Conservation (phyloP, 2,329 filamentous ascomycete genomes). For the Ophiocordyceps sinensis region DNA sequence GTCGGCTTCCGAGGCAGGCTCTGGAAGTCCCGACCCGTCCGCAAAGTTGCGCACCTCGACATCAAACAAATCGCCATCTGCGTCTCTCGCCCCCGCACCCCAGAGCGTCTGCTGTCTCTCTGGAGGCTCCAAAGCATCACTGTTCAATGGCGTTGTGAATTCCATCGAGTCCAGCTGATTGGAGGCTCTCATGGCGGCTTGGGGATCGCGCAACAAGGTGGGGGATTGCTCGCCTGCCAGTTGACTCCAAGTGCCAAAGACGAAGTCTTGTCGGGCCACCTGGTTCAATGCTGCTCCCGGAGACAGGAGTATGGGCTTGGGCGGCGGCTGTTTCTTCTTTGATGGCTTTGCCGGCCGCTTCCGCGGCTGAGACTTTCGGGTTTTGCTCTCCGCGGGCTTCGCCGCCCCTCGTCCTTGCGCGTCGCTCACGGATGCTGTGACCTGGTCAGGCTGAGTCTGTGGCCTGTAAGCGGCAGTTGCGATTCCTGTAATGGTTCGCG, state of each 20-base stretch:
- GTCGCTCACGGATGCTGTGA: neutral
- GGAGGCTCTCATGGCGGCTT: slow-evolving; percentile 45
- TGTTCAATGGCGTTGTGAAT: slow-evolving; percentile 24
- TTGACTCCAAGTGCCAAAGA: slow-evolving; percentile 82
- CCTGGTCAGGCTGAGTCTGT: slow-evolving; percentile 16
- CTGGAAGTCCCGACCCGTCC: slow-evolving; percentile 18
- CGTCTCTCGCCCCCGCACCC: slow-evolving; percentile 54
- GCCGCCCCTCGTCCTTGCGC: neutral
- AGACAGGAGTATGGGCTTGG: slow-evolving; percentile 45
- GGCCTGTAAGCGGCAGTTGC: slow-evolving; percentile 55
- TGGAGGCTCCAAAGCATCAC: slow-evolving; percentile 19
- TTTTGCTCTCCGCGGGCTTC: slow-evolving; percentile 10
- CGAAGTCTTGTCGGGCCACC: slow-evolving; percentile 55
- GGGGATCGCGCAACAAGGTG: slow-evolving; percentile 45
- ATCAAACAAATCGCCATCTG: slow-evolving; percentile 48
- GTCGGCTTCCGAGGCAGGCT: slow-evolving; percentile 13
- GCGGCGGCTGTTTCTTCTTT: slow-evolving; percentile 24
- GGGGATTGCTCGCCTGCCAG: slow-evolving; percentile 60
- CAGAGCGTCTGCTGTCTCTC: slow-evolving; percentile 39
- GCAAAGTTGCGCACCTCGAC: slow-evolving; percentile 46
- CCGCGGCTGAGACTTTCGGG: slow-evolving; percentile 17
- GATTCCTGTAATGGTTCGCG: slow-evolving; percentile 63
- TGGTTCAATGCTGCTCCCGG: slow-evolving; percentile 53
- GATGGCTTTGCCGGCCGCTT: slow-evolving; percentile 16
- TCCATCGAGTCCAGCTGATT: slow-evolving; percentile 27